phyloP scores from a whole-genome alignment of 2,329 filamentous ascomycete species.

The Dryadomyces quercivorus region DNA sequence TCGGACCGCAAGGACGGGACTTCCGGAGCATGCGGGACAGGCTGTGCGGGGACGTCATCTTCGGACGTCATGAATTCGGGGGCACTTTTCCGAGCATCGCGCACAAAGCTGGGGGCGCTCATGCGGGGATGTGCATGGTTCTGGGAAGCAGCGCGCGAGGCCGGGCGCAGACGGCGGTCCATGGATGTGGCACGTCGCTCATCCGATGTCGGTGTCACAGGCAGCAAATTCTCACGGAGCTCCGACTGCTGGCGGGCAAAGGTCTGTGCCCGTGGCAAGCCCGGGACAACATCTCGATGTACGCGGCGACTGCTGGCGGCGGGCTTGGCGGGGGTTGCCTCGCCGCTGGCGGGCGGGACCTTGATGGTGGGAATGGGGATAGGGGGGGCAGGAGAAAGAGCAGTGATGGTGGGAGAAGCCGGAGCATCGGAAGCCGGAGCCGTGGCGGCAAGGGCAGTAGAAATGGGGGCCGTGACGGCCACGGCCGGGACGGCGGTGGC shows the following conservation, averaged over 20 bases:
- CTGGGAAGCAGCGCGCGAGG: slow-evolving; percentile 23
- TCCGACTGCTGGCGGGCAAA: slow-evolving; percentile 79
- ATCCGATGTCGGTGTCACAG: slow-evolving; percentile 47
- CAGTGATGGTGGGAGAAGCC: neutral
- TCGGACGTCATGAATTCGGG: slow-evolving; percentile 26
- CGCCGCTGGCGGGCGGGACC: neutral
- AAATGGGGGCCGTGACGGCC: too few relatives aligned
- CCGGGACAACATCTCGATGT: slow-evolving; percentile 57
- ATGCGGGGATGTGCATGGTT: slow-evolving; percentile 27
- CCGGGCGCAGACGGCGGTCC: slow-evolving; percentile 30
- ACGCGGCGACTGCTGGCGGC: slow-evolving; percentile 23
- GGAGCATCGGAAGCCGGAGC: neutral
- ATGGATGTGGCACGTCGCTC: slow-evolving; percentile 63
- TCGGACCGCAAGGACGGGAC: neutral
- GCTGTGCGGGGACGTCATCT: neutral
- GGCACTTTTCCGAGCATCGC: slow-evolving; percentile 27
- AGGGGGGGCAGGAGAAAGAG: neutral
- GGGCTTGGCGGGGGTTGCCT: neutral
- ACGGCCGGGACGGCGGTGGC: neutral
- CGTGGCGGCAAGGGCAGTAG: neutral
- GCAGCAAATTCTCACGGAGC: slow-evolving; percentile 58
- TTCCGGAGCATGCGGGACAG: neutral
- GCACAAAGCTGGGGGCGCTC: neutral
- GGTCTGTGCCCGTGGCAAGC: slow-evolving; percentile 63
- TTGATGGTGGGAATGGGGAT: neutral